These are phyloP conservation scores for Aspergillus latus DNA, from an alignment of 2,329 filamentous ascomycete genomes.

Conservation along the genomic window DNA sequence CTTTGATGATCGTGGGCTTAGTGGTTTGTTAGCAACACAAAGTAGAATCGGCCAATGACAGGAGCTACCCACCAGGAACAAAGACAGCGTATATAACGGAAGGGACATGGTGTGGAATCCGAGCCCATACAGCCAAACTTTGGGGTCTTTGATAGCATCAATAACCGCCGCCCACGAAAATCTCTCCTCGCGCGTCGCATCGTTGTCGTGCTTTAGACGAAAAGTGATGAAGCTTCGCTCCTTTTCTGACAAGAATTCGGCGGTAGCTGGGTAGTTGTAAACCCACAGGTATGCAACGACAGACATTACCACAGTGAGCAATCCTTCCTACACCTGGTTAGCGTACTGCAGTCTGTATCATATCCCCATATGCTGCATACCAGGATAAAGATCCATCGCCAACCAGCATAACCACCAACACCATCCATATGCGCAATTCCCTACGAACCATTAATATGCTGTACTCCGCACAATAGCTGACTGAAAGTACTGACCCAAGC, in stretches of 20 bases:
- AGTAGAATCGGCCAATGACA: not conserved
- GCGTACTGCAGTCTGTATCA: not conserved
- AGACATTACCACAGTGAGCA: slow-evolving; percentile 63
- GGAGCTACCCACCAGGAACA: slow-evolving; percentile 34
- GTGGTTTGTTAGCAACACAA: not conserved
- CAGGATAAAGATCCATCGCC: slow-evolving; percentile 68
- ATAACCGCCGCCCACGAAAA: slow-evolving; percentile 68
- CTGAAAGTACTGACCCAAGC: slow-evolving; percentile 43
- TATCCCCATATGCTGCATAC: slow-evolving; percentile 15
- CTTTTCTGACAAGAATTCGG: slow-evolving; percentile 45
- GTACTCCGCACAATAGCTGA: not conserved
- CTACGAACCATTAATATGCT: slow-evolving; percentile 24
- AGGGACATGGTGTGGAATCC: slow-evolving; percentile 72
- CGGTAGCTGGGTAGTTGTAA: slow-evolving; percentile 45
- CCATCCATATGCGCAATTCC: slow-evolving; percentile 52
- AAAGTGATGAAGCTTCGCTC: slow-evolving; percentile 60
- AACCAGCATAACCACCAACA: slow-evolving; percentile 51
- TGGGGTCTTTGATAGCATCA: slow-evolving; percentile 65
- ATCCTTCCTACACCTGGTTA: slow-evolving; percentile 56
- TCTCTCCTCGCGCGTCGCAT: slow-evolving; percentile 66
- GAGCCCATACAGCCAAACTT: slow-evolving; percentile 70
- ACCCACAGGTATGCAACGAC: slow-evolving; percentile 41
- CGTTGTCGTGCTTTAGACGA: slow-evolving; percentile 66
- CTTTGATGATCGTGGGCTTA: slow-evolving; percentile 45
- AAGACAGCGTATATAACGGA: slow-evolving; percentile 47